A percentile compares a stretch with the other conserved stretches of the same genome.
Conservation (phyloP, 495 filamentous ascomycete genomes). For the Parmelia sp. region DNA sequence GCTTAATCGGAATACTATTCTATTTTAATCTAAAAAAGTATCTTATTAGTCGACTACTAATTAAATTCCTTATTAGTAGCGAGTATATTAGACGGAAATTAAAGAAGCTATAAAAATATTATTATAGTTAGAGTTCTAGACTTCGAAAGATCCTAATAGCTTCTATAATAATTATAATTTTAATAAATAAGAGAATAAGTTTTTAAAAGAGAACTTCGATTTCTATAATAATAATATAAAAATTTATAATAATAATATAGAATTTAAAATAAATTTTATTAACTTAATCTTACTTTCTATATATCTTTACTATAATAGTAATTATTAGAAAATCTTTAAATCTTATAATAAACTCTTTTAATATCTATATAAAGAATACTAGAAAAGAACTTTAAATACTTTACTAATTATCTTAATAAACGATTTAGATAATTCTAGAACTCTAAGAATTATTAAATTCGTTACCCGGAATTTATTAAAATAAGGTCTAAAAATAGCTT, state of each 20-base stretch:
- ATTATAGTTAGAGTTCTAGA: background rate
- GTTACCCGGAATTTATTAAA: background rate
- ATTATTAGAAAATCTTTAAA: background rate
- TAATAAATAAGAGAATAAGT: no score
- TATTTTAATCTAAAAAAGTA: background rate
- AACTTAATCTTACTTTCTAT: background rate
- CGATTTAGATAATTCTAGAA: background rate
- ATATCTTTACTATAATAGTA: background rate
- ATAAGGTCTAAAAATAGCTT: background rate
- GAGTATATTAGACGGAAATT: background rate
- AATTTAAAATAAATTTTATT: background rate
- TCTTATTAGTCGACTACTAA: background rate
- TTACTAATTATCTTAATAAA: no score
- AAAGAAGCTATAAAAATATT: background rate
- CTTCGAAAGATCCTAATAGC: background rate
- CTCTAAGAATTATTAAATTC: background rate
- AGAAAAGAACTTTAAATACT: background rate
- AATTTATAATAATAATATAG: background rate
- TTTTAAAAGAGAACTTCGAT: background rate
- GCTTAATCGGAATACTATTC: background rate
- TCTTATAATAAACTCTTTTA: background rate
- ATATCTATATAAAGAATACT: background rate
- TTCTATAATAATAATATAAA: background rate
- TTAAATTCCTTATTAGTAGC: background rate
- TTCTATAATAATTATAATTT: background rate